A percentile compares a stretch with the other conserved stretches of the same genome.
Conservation (phyloP, 176 grass and related monocot genomes). For the Typha latifolia region DNA sequence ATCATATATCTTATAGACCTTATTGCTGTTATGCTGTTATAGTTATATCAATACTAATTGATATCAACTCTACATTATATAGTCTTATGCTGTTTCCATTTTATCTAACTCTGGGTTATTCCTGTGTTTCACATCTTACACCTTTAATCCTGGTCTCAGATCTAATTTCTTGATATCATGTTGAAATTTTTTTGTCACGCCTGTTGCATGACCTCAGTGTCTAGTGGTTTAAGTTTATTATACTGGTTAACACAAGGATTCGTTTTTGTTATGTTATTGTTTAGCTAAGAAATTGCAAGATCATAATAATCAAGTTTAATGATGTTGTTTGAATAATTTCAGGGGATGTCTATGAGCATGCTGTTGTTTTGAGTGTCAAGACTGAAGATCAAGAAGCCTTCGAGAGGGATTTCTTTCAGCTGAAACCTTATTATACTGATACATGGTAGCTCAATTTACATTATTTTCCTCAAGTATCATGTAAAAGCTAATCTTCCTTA, state of each 20-base stretch:
- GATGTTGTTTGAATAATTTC: constrained; percentile 25
- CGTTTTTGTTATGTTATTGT: too few species aligned
- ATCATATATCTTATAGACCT: background rate
- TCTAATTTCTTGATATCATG: too few species aligned
- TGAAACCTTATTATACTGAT: constrained; percentile 68
- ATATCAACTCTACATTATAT: background rate
- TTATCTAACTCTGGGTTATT: too few species aligned
- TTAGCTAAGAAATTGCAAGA: too few species aligned
- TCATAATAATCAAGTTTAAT: background rate
- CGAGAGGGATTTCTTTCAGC: constrained; percentile 62
- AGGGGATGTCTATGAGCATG: constrained; percentile 94
- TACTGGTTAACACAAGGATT: too few species aligned
- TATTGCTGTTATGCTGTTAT: background rate
- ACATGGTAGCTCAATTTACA: constrained; percentile 36
- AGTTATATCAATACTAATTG: background rate
- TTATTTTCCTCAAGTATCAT: background rate
- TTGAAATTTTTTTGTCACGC: too few species aligned
- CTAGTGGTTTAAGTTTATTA: too few species aligned
- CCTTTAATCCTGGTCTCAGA: too few species aligned
- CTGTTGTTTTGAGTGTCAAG: constrained; percentile 83
- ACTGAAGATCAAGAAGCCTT: constrained; percentile 96
- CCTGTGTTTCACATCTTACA: too few species aligned
- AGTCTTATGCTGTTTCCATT: too few species aligned
- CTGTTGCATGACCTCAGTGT: too few species aligned
- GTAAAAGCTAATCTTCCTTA: background rate